Base-by-base conservation (phyloP, 2,329 filamentous ascomycete genomes). In the Chaetomiaceae sp. region DNA sequence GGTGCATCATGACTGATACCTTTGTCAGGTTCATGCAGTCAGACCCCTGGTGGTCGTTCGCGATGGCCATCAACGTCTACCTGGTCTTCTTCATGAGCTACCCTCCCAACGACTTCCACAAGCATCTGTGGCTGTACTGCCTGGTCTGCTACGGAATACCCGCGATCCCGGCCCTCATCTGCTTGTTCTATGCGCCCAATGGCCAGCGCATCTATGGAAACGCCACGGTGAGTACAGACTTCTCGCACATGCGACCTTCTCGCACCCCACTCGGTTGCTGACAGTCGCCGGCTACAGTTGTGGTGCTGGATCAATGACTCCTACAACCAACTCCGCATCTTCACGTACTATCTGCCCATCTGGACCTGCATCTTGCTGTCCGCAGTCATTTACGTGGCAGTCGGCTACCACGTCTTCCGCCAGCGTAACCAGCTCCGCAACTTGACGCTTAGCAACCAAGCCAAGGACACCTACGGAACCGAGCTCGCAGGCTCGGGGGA, bases 61-160 rank as follows among this genome's bases (percentile, higher is more conserved):
- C 84, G 53, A 91, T 93, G 86, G 85, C 86, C 3, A 72, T 84
- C 60, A 93, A 91, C 58, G 86, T 91, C 51, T 86, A 84, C 57
- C 73, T 90, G 42, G 77, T 81, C 48, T 81, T 81, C 61, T 81
- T 79, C 64, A 74, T 74, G 54, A 70, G 74, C n/a, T 71, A 73
- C 38, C 78, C 71, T 38, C 76, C 77, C 0, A 83, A 82, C 7
- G 81, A 84, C 42, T 88, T 89, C 58, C 74, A 77, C n/a, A 75
- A 76, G 38, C 85, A 85, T 62, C 76, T 83, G 58, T 86, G 83
- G 74, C 72, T 81, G 39, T 91, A 91, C 61, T 73, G 82, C 30
- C 42, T 81, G 1, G 66, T 81, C 38, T 88, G 84, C 62, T 93
- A 89, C 48, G 85, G 86, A 0, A 58, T 85, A 1, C 85, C 86